Base-by-base conservation (phyloP, 805 yeast species). In the Metschnikowia similis region DNA sequence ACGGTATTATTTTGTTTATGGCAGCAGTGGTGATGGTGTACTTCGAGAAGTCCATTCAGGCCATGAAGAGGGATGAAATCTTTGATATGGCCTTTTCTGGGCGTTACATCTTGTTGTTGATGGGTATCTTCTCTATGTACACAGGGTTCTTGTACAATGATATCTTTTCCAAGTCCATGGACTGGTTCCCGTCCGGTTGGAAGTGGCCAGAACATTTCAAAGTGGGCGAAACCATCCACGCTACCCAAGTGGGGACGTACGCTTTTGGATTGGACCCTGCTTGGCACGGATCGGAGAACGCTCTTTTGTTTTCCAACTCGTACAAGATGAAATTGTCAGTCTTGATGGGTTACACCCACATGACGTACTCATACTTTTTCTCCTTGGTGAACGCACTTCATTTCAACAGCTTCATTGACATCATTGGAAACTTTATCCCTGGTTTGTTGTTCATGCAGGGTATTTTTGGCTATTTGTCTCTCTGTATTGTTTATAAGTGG, bases 281-380 rank as follows among this genome's bases (percentile, higher is more conserved):
- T 9, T 94, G 99, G 99, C 99, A 94, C 68, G 97, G 97, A 14
- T 80, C 98, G 37, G 99, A 94, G 59, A 94, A 94, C 71, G 84
- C 85, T 46, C 76, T 94, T 60, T 70, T 95, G 51, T 94, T 94
- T 71, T 81, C 96, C 45, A 94, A 94, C 73, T 91, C 98, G 2
- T 94, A 89, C 74, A 94, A 94, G 76, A 94, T 94, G 99, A 94
- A 94, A 69, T 76, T 94, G 53, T 90, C 98, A 2, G 85, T 94
- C 50, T 76, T 94, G 57, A 86, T 94, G 91, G 99, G 99, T 4
- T 92, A 85, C 69, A 69, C 80, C 42, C 99, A 94, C 71, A 94
- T 94, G 99, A 72, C 91, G 10, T 94, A 92, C 70, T 88, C 96
- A 4, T 85, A 82, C 64, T 66, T 82, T 67, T 90, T 91, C 63